A percentile compares a stretch with the other conserved stretches of the same genome.
Evolutionary conservation across 805 yeast species (phyloP).

Genomic region (Lipomyces spencermartinsiae): DNA sequence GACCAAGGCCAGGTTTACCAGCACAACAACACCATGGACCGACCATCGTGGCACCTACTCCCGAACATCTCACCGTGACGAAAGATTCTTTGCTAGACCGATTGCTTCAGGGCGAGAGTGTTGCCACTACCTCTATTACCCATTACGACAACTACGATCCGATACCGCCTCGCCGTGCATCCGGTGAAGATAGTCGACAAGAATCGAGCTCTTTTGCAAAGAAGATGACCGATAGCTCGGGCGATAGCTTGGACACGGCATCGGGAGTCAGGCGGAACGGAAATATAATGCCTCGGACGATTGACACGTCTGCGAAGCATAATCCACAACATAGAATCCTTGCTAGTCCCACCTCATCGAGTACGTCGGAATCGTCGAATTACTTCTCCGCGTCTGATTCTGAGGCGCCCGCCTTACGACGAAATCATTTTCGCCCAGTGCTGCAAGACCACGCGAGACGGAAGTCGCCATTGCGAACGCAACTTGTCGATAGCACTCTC

Average conservation of each 20-base stretch:
- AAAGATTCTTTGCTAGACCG: constrained; percentile 33
- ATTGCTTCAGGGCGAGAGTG: constrained; percentile 28
- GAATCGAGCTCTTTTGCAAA: not conserved
- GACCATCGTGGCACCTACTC: constrained; percentile 14
- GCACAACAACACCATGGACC: not conserved
- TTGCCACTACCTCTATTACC: constrained; percentile 18
- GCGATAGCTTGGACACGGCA: not conserved
- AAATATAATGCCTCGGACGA: not conserved
- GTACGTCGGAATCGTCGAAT: constrained; percentile 3
- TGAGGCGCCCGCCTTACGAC: not conserved
- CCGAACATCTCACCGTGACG: constrained; percentile 19
- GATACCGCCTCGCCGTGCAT: not conserved
- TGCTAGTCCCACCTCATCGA: not conserved
- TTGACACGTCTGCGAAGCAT: not conserved
- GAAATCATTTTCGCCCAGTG: not conserved
- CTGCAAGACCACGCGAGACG: not conserved
- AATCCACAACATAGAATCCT: not conserved
- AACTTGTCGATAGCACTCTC: not conserved
- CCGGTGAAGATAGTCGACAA: not conserved
- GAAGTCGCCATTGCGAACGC: not conserved
- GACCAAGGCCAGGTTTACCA: not conserved
- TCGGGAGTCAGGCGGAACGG: not conserved
- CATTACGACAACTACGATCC: not conserved
- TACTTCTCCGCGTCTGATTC: not conserved
- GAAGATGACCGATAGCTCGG: not conserved